A percentile compares a stretch with the other conserved stretches of the same genome.
These are phyloP conservation scores for Eutypella sp. DNA, from an alignment of 2,329 filamentous ascomycete genomes.

Conservation along the genomic window DNA sequence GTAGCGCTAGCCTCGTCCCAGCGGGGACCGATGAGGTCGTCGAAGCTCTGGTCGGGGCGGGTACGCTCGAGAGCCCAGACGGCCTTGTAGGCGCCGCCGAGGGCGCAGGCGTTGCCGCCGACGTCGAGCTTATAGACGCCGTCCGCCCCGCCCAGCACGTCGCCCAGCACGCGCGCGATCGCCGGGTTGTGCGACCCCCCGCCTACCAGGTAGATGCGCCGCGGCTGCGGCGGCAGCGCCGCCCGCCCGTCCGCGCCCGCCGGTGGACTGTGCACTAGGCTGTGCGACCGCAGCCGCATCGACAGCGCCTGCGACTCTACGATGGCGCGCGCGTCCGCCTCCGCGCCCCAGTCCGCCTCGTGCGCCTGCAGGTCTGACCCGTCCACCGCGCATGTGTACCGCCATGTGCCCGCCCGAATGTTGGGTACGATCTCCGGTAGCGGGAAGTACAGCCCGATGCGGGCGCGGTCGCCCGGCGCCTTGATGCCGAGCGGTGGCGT, in stretches of 20 bases:
- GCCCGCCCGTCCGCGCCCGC: slow-evolving; percentile 9
- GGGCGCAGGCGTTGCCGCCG: slow-evolving; percentile 88
- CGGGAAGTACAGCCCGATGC: slow-evolving; percentile 90
- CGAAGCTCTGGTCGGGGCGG: slow-evolving; percentile 66
- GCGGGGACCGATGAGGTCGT: slow-evolving; percentile 74
- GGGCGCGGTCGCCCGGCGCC: slow-evolving; percentile 50
- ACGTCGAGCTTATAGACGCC: slow-evolving; percentile 93
- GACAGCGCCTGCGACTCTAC: slow-evolving; percentile 94
- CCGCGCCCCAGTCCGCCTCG: slow-evolving; percentile 47
- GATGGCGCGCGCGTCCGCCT: slow-evolving; percentile 77
- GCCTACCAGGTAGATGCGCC: slow-evolving; percentile 89
- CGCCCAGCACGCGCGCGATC: slow-evolving; percentile 77
- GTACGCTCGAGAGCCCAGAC: slow-evolving; percentile 80
- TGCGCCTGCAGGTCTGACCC: slow-evolving; percentile 44
- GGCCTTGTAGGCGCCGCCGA: slow-evolving; percentile 93
- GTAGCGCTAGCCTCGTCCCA: slow-evolving; percentile 86
- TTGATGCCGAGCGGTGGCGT: slow-evolving; percentile 66
- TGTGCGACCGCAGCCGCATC: slow-evolving; percentile 77
- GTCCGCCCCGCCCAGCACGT: slow-evolving; percentile 83
- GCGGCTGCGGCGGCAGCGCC: slow-evolving; percentile 72
- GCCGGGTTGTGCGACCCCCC: slow-evolving; percentile 86
- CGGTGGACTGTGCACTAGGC: slow-evolving; percentile 59
- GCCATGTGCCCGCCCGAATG: slow-evolving; percentile 79
- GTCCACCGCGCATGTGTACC: slow-evolving; percentile 60
- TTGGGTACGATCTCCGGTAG: slow-evolving; percentile 95